Percentiles rank a stretch among this genome's conserved stretches.
These are phyloP conservation scores for Cnidoscolus chayamansa DNA, from an alignment of 441 rosid species.

Conservation along the genomic window DNA sequence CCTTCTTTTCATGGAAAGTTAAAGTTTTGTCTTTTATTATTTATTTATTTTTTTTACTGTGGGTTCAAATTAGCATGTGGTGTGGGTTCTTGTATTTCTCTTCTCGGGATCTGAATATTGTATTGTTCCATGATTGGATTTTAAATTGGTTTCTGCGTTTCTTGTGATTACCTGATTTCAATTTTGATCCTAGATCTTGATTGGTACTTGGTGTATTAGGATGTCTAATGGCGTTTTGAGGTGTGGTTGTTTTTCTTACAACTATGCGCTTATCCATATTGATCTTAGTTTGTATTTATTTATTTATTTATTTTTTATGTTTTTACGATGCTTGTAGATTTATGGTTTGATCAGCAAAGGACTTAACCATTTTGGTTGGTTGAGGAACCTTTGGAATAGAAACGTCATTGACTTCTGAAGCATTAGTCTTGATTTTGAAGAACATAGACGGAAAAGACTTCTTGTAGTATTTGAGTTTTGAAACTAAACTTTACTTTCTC, in stretches of 20 bases:
- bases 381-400: neutral
- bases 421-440: neutral
- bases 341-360: conserved; percentile 12
- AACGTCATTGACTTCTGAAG: neutral
- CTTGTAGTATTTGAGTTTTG: too few relatives aligned
- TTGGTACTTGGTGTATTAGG: neutral
- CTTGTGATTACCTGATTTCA: conserved; percentile 2
- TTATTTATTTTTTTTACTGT: neutral
- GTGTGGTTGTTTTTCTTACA: neutral
- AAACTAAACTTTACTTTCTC: neutral
- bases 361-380: neutral
- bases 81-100: neutral
- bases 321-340: neutral
- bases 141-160: conserved; percentile 13
- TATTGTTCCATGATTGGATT: conserved; percentile 3
- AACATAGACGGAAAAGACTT: neutral
- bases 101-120: conserved; percentile 6
- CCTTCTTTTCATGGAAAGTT: conserved; percentile 1
- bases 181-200: conserved; percentile 17
- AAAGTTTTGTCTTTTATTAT: neutral
- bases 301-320: neutral
- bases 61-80: conserved; percentile 17
- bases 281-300: neutral
- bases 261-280: neutral
- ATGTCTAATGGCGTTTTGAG: neutral